Evolutionary conservation across 768 basidiomycete genomes (phyloP).

Genomic region (Russula earlei): DNA sequence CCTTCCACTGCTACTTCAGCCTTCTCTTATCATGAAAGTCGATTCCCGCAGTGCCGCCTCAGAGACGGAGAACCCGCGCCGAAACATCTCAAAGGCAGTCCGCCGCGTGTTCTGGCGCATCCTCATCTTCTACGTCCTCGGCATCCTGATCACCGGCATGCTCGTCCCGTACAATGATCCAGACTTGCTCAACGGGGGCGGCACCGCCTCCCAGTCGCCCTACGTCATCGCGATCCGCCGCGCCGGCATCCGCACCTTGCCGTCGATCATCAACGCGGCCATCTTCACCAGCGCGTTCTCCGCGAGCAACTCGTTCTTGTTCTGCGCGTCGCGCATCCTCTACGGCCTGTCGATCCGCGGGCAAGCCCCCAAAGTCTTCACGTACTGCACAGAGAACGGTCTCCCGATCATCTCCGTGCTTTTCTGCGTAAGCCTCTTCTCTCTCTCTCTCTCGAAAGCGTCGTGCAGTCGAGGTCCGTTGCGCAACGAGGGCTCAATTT

Average conservation of each 20-base stretch:
- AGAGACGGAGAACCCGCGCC: slow-evolving; percentile 69
- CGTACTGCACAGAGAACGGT: slow-evolving; percentile 40
- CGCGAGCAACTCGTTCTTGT: slow-evolving; percentile 58
- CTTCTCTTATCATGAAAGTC: not conserved
- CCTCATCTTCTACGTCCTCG: slow-evolving; percentile 67
- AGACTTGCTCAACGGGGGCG: slow-evolving; percentile 37
- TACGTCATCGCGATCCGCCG: slow-evolving; percentile 75
- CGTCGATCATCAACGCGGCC: slow-evolving; percentile 62
- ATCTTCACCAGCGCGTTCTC: slow-evolving; percentile 68
- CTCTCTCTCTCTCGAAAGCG: too few species aligned
- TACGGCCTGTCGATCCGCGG: slow-evolving; percentile 32
- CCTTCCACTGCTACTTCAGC: not conserved
- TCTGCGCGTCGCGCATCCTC: slow-evolving; percentile 38
- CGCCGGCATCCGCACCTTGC: slow-evolving; percentile 59
- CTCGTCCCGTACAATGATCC: slow-evolving; percentile 62
- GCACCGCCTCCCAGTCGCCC: slow-evolving; percentile 69
- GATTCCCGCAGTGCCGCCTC: slow-evolving; percentile 47
- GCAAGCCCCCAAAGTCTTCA: slow-evolving; percentile 35
- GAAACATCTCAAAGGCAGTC: slow-evolving; percentile 70
- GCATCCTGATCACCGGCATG: slow-evolving; percentile 69
- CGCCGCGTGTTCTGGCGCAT: slow-evolving; percentile 75
- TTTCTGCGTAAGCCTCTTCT: slow-evolving; percentile 22
- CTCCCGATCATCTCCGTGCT: slow-evolving; percentile 37
- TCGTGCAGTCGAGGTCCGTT: not conserved
- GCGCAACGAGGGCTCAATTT: not conserved